phyloP scores from a whole-genome alignment of 2,329 filamentous ascomycete species.

The Alternaria infectoria region DNA sequence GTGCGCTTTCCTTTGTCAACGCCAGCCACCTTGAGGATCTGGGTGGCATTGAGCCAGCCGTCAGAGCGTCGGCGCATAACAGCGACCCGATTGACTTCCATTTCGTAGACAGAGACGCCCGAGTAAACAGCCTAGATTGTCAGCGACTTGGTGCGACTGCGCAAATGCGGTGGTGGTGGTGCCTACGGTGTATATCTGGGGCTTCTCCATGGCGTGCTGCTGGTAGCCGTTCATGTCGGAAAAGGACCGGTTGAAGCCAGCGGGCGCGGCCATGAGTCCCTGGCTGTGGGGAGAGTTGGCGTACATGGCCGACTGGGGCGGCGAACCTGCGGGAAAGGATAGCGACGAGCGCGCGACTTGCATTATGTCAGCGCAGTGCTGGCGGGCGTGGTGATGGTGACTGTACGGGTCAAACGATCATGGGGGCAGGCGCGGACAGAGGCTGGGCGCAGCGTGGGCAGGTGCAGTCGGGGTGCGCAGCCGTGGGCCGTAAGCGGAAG shows the following conservation, averaged over 20 bases:
- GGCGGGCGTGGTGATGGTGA: slow-evolving; percentile 14
- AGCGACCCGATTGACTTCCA: slow-evolving; percentile 91
- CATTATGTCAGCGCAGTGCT: slow-evolving; percentile 34
- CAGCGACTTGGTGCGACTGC: slow-evolving; percentile 65
- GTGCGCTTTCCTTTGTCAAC: slow-evolving; percentile 98
- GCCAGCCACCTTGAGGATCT: slow-evolving; percentile 96
- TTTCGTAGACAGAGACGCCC: slow-evolving; percentile 95
- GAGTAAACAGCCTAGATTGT: slow-evolving; percentile 78
- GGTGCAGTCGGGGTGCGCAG: slow-evolving; percentile 2
- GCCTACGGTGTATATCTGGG: slow-evolving; percentile 59
- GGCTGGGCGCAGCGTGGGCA: not conserved
- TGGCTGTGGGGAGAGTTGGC: slow-evolving; percentile 37
- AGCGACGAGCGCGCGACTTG: slow-evolving; percentile 43
- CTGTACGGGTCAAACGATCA: slow-evolving; percentile 21
- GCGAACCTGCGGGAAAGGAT: slow-evolving; percentile 35
- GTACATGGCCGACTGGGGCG: slow-evolving; percentile 44
- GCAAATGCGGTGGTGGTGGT: slow-evolving; percentile 58
- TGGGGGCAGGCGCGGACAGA: slow-evolving; percentile 15
- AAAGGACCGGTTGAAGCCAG: slow-evolving; percentile 48
- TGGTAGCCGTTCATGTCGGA: slow-evolving; percentile 44
- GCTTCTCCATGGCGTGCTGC: slow-evolving; percentile 51
- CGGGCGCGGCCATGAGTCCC: slow-evolving; percentile 43
- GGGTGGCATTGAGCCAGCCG: slow-evolving; percentile 96
- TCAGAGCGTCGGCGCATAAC: slow-evolving; percentile 96
- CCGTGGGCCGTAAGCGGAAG: not conserved